Percentiles rank a stretch among this genome's conserved stretches.
phyloP scores from a whole-genome alignment of 2,329 filamentous ascomycete genomes.

The Paramyrothecium sp. region DNA sequence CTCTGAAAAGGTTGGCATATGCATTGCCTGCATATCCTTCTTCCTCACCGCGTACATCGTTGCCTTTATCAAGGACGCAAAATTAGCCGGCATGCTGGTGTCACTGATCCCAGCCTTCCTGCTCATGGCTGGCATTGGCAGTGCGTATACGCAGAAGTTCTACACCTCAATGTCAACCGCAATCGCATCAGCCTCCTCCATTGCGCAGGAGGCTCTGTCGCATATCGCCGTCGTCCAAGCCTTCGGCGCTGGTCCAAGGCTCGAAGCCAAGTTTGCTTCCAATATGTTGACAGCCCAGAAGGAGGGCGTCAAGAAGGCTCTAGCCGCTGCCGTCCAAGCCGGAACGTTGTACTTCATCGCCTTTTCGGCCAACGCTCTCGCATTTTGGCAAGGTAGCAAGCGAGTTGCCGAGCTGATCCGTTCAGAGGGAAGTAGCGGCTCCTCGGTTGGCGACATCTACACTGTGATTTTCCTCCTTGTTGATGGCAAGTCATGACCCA shows the following conservation, averaged over 20 bases:
- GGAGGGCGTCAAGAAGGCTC: slow-evolving; percentile 57
- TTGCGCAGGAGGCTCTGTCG: slow-evolving; percentile 60
- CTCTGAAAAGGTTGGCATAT: slow-evolving; percentile 68
- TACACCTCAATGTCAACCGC: slow-evolving; percentile 47
- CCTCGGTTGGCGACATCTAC: slow-evolving; percentile 50
- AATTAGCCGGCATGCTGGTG: slow-evolving; percentile 62
- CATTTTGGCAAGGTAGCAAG: slow-evolving; percentile 66
- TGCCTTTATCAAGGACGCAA: slow-evolving; percentile 63
- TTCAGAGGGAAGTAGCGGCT: slow-evolving; percentile 26
- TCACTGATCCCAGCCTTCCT: slow-evolving; percentile 63
- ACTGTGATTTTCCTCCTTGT: slow-evolving; percentile 64
- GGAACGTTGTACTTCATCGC: slow-evolving; percentile 66
- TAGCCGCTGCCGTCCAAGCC: slow-evolving; percentile 55
- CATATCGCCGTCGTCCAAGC: slow-evolving; percentile 63
- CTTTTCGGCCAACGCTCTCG: slow-evolving; percentile 64
- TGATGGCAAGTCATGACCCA: slow-evolving; percentile 34
- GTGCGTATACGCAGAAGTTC: slow-evolving; percentile 53
- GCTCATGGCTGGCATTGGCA: slow-evolving; percentile 55
- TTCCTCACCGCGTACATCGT: slow-evolving; percentile 67
- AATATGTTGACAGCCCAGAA: slow-evolving; percentile 40
- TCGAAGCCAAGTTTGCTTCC: slow-evolving; percentile 58
- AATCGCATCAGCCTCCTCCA: slow-evolving; percentile 57
- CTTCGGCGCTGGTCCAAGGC: slow-evolving; percentile 56
- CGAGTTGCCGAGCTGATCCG: slow-evolving; percentile 39
- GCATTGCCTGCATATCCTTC: slow-evolving; percentile 60